These are phyloP conservation scores for Crucibulum cyathiforme DNA, from an alignment of 1,284 basidiomycete genomes.

Conservation along the genomic window DNA sequence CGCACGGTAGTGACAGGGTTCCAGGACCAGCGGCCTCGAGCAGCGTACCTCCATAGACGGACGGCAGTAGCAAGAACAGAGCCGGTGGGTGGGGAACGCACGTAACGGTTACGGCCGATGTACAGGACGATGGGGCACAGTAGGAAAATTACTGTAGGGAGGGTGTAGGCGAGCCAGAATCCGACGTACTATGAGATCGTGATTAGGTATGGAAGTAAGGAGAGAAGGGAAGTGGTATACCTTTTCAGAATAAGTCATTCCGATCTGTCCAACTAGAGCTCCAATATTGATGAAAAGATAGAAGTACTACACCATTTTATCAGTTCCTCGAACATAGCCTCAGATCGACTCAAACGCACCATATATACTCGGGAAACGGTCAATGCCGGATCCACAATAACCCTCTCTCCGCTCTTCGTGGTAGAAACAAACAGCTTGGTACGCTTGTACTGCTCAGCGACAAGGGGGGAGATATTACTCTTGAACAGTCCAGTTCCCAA, in stretches of 20 bases:
- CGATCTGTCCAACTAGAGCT: constrained; percentile 71
- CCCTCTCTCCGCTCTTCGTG: constrained; percentile 70
- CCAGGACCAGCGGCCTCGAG: constrained; percentile 60
- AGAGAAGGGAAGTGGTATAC: constrained; percentile 29
- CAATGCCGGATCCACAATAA: constrained; percentile 81
- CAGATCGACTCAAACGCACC: constrained; percentile 41
- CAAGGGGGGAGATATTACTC: constrained; percentile 77
- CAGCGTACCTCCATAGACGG: constrained; percentile 56
- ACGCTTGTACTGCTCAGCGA: constrained; percentile 78
- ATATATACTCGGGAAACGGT: constrained; percentile 79
- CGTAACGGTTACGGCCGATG: constrained; percentile 71
- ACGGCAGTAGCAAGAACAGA: constrained; percentile 69
- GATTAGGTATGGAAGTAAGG: neutral
- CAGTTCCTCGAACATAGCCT: no score
- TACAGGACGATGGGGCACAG: constrained; percentile 75
- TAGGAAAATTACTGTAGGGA: constrained; percentile 74
- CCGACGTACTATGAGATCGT: constrained; percentile 59
- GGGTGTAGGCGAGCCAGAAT: constrained; percentile 73
- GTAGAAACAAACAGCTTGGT: constrained; percentile 62
- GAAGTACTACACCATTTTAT: constrained; percentile 57
- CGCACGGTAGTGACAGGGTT: constrained; percentile 57
- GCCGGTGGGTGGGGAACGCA: constrained; percentile 74
- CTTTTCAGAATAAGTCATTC: constrained; percentile 78
- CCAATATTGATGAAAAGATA: constrained; percentile 84
- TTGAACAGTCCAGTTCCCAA: constrained; percentile 82